Evolutionary conservation across 352 stramenopile genomes (phyloP), one percentile per base, ranked within the genome.

Genomic region (Blastocystis sp.): DNA sequence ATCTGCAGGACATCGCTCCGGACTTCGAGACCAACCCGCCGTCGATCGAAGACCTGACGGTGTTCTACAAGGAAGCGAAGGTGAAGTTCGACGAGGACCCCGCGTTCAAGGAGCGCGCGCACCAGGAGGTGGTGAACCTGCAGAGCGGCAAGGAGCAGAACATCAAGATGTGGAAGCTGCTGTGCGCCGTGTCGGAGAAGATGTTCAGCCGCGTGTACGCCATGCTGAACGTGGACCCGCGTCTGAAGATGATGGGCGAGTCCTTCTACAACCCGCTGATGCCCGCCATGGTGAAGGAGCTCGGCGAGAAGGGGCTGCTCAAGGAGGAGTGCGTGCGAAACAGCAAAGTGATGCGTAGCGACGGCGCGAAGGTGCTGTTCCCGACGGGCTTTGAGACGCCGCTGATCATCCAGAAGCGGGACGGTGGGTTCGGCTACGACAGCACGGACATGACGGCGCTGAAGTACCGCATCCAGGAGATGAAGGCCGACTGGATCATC

Each of bases 1-100:
- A 99, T 91, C 92, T 99, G 66, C 97, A 97, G 77, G 96, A 99
- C 89, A 95, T 95, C 89, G 98, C 98, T 91, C 94, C 97, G 80
- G 90, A 96, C 91, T 91, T 98, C 92, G 92, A 96, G 89, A 92
- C 64, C 89, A 95, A 93, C 90, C 90, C 96, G 89, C 95, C 95
- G 19, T 96, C 98, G 89, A 98, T 99, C 90, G 95, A 92, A 24
- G 96, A 99, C 91, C 92, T 99, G 71, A 98, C 96, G 2, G 90
- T 76, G 3, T 89, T 87, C 66, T 87, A 90, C 82, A 76, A 97
- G 91, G 91, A 92, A 24, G 93, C 94, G 1, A 96, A 99, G 92
- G 94, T 96, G 89, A 94, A 95, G 77, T 99, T 99, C 76, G 96
- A 99, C 90, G 94, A 94, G 42, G 94, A 97, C 87, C 92, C 93